Conservation (phyloP, 2,329 filamentous ascomycete species). For the Emergomyces orientalis region DNA sequence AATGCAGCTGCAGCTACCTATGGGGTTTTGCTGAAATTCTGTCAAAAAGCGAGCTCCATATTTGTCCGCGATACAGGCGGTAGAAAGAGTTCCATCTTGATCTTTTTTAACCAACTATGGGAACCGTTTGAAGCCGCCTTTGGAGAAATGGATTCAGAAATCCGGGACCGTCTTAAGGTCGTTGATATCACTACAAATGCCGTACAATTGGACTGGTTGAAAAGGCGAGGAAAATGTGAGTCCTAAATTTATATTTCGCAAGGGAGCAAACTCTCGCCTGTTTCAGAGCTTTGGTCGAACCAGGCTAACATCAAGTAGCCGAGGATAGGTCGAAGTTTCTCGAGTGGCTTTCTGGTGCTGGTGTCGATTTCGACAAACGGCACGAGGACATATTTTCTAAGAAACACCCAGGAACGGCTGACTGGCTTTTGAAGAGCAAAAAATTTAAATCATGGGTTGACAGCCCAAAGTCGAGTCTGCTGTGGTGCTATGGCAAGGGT, state of each 20-base stretch:
- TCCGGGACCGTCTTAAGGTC: not conserved
- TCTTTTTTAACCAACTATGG: not conserved
- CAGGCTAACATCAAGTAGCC: not conserved
- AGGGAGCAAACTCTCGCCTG: not conserved
- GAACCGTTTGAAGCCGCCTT: conserved; percentile 1
- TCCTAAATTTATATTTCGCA: not conserved
- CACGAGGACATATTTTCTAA: conserved; percentile 2
- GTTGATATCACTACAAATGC: not conserved
- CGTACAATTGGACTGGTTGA: not conserved
- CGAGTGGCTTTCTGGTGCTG: not conserved
- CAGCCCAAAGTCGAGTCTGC: not conserved
- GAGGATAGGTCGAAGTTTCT: not conserved
- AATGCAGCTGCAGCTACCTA: not conserved
- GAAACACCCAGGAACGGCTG: conserved; percentile 2
- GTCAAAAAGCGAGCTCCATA: not conserved
- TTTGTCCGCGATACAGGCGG: not conserved
- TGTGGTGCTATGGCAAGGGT: conserved; percentile 6
- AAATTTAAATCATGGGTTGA: conserved; percentile 5
- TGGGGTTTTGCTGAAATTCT: conserved; percentile 1
- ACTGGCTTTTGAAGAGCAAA: not conserved
- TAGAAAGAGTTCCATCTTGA: not conserved
- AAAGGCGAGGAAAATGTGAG: not conserved
- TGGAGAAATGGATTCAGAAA: not conserved
- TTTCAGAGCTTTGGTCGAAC: not conserved
- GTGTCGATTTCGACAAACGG: conserved; percentile 4